Base-by-base conservation (phyloP, 106 monocot genomes). In the Gastrodia elata region DNA sequence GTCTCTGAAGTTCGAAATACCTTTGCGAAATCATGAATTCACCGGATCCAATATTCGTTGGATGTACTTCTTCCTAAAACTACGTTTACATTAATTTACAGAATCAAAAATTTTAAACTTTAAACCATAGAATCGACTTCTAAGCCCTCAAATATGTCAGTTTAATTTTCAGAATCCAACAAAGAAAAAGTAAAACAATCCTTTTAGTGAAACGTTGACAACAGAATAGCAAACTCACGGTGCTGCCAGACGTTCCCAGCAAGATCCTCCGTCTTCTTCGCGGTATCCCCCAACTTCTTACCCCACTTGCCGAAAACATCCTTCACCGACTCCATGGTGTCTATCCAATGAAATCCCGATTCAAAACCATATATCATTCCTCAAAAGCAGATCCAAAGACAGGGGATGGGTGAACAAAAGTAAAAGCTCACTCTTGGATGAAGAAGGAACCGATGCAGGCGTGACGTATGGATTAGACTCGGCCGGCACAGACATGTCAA, bases 401-500 rank as follows among this genome's bases (percentile, higher is more conserved):
- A 37, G 14, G 22, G 26, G 39, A 46, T 6, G 58, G 13, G 26
- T 1, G 27, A 71, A 26, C 3, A 30, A 13, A 57, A 58, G 56
- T 15, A 25, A n/a, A 39, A 58, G 28, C 28, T 37, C 48, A 74
- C 82, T 64, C 68, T 78, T 83, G 32, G 81, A 74, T 3, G 82
- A 74, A 26, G 81, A 18, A 11, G 79, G 36, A 13, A 79, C 73
- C 9, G 79, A 40, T 11, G 79, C 27, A 16, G 85, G 68, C 7
- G 78, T 76, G 55, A 81, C 72, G n/a, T 85, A 81, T 35, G 85
- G 85, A 59, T 85, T 81, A 56, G 78, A 68, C 43, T 85, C 85
- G 6, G 56, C 55, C 34, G 85, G 76, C 69, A 80, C 70, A 33
- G 65, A 48, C 11, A 73, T 78, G 52, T 72, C 78, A 26, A 26